These are phyloP conservation scores for Aegle marmelos DNA, from an alignment of 345 rosid genomes.

Conservation along the genomic window DNA sequence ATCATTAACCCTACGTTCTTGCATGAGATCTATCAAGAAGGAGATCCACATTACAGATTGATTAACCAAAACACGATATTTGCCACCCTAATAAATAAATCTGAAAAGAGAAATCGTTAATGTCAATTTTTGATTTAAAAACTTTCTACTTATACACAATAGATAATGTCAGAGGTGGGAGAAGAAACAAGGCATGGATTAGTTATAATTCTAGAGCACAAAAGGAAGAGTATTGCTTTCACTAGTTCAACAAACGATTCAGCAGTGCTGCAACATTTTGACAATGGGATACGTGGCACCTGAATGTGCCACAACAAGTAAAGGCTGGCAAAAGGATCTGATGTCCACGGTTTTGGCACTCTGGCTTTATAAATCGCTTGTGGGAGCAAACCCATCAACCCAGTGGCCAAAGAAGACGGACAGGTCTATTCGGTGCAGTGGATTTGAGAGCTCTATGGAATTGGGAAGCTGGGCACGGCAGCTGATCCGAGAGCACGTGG, in stretches of 20 bases:
- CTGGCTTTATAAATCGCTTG: conserved; percentile 29
- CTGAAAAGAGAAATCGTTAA: too few species aligned
- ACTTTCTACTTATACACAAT: too few species aligned
- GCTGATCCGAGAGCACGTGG: not conserved
- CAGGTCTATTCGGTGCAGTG: not conserved
- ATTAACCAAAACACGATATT: too few species aligned
- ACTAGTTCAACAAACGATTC: conserved; percentile 5
- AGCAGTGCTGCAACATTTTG: not conserved
- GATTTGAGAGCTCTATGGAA: conserved; percentile 17
- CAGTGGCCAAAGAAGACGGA: not conserved
- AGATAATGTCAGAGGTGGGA: not conserved
- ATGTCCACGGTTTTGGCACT: conserved; percentile 32
- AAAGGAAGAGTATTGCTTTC: conserved; percentile 8
- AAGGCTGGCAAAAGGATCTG: conserved; percentile 30
- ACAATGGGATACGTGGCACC: conserved; percentile 23
- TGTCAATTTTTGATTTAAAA: too few species aligned
- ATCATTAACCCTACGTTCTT: too few species aligned
- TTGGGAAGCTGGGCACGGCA: not conserved
- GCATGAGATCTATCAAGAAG: too few species aligned
- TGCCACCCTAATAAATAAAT: too few species aligned
- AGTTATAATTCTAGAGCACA: conserved; percentile 20
- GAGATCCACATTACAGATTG: too few species aligned
- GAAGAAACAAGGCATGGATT: conserved; percentile 24
- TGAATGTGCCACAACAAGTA: not conserved
- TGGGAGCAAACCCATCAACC: conserved; percentile 16